Evolutionary conservation across 176 grass and related monocot genomes (phyloP).

Genomic region (Tuctoria greenei): DNA sequence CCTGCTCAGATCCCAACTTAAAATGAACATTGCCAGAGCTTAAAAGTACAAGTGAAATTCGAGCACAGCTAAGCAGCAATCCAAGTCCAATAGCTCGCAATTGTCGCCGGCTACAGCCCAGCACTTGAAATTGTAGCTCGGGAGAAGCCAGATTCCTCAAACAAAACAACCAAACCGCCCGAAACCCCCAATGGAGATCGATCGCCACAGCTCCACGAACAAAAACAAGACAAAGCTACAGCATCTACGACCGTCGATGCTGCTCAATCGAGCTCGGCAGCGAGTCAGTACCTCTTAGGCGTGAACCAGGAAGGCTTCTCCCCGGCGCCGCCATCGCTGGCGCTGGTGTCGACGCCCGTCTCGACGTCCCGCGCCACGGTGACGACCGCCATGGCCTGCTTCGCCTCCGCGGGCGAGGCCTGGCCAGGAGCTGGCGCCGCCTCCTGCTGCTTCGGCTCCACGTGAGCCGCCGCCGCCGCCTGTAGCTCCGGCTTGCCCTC

Average conservation of each 20-base stretch:
- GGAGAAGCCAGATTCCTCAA: not conserved
- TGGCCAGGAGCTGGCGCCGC: not conserved
- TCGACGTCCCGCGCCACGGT: slow-evolving; percentile 52
- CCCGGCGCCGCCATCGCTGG: slow-evolving; percentile 19
- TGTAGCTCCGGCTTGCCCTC: not conserved
- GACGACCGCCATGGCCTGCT: slow-evolving; percentile 50
- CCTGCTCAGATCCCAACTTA: slow-evolving; percentile 2
- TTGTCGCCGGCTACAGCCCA: not conserved
- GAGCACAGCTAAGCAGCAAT: not conserved
- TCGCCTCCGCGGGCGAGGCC: not conserved
- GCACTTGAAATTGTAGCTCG: not conserved
- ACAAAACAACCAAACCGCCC: not conserved
- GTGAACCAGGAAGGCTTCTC: slow-evolving; percentile 61
- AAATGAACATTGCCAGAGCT: not conserved
- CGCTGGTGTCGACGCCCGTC: slow-evolving; percentile 23
- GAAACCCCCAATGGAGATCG: not conserved
- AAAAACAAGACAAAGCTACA: not conserved
- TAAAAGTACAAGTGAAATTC: not conserved
- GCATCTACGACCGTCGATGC: not conserved
- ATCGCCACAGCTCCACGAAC: not conserved
- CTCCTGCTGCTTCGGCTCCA: slow-evolving; percentile 18
- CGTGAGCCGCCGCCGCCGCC: not conserved
- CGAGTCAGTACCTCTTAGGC: slow-evolving; percentile 42
- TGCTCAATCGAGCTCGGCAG: not conserved
- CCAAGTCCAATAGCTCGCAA: not conserved